These are phyloP conservation scores for Jaenimonas drosophilae DNA, from an alignment of 208 protist genomes.

Conservation along the genomic window DNA sequence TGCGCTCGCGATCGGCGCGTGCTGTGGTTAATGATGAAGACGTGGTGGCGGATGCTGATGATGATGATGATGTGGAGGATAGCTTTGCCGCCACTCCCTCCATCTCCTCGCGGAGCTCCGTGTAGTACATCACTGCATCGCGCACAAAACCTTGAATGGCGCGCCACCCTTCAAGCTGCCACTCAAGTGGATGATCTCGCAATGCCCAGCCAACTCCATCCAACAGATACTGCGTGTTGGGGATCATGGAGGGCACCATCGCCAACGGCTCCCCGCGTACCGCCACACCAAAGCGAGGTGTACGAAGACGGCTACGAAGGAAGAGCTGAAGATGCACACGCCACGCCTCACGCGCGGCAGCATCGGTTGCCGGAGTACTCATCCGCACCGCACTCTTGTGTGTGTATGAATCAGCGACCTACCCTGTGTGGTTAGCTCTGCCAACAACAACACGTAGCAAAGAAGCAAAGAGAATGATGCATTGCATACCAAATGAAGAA, in stretches of 20 bases:
- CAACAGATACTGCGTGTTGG: conserved; percentile 61
- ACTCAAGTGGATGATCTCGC: conserved; percentile 38
- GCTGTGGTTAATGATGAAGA: too few species aligned
- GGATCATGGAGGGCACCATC: conserved; percentile 31
- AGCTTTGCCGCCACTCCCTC: conserved; percentile 7
- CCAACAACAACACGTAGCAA: too few species aligned
- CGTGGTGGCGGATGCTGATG: too few species aligned
- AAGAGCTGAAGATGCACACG: conserved; percentile 43
- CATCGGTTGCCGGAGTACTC: too few species aligned
- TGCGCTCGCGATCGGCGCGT: conserved; percentile 16
- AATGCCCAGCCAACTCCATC: conserved; percentile 69
- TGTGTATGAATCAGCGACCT: too few species aligned
- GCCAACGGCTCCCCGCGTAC: conserved; percentile 18
- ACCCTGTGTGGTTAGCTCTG: too few species aligned
- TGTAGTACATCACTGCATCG: conserved; percentile 28
- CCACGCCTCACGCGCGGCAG: too few species aligned
- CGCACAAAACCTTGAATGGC: conserved; percentile 47
- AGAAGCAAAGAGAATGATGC: too few species aligned
- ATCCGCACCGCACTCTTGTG: too few species aligned
- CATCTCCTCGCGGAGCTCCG: conserved; percentile 22
- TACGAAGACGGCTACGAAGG: conserved; percentile 38
- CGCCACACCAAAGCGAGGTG: conserved; percentile 25
- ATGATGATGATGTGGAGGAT: too few species aligned
- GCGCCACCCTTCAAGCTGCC: conserved; percentile 46
- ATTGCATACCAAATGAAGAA: too few species aligned